These are phyloP conservation scores for Zea luxurians DNA, from an alignment of 176 grass and related monocot species.

Conservation along the genomic window DNA sequence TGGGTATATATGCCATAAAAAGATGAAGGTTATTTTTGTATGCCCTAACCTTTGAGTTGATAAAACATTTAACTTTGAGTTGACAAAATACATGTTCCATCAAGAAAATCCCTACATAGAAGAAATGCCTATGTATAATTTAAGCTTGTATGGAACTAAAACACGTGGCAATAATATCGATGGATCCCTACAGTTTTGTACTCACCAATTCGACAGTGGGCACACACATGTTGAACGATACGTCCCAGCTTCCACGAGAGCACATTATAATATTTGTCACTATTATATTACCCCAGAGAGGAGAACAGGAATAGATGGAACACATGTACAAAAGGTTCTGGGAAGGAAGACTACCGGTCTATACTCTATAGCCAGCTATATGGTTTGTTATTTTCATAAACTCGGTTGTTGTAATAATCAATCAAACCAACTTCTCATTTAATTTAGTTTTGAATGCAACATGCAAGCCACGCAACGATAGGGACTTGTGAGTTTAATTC, in stretches of 20 bases:
- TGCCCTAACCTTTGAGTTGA: no score
- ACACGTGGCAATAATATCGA: no score
- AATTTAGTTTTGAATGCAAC: slow-evolving; percentile 18
- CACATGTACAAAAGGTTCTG: neutral
- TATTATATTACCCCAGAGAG: neutral
- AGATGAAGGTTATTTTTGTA: no score
- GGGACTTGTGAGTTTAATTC: neutral
- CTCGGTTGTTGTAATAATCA: neutral
- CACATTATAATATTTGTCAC: no score
- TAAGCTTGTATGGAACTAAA: no score
- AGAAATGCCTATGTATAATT: no score
- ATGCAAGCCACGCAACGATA: neutral
- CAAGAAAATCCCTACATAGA: neutral
- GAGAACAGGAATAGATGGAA: neutral
- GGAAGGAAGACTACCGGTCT: neutral
- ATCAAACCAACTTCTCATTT: slow-evolving; percentile 1
- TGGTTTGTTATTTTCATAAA: neutral
- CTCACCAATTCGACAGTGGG: no score
- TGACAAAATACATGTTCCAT: neutral
- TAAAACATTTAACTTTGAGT: no score
- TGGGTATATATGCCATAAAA: no score
- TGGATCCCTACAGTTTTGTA: no score
- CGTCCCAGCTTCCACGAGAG: no score
- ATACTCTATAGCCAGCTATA: neutral
- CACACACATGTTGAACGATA: no score